Conservation (phyloP, 2,329 filamentous ascomycete genomes). For the Alternaria metachromatica region DNA sequence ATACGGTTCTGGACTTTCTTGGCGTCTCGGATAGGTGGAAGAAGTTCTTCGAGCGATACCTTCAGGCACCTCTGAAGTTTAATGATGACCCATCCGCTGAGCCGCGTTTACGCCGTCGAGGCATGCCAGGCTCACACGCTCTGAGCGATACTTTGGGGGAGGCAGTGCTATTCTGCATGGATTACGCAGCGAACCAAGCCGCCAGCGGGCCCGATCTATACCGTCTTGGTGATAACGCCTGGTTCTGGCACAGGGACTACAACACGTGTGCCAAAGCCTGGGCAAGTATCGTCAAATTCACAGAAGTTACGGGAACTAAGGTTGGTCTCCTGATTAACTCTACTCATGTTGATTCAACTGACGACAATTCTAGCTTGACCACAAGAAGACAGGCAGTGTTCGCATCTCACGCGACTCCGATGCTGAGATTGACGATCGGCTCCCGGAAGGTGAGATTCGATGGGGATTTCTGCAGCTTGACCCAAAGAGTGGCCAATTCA, state of each 20-base stretch:
- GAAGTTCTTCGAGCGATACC: constrained; percentile 55
- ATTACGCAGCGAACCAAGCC: constrained; percentile 54
- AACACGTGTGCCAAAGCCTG: constrained; percentile 52
- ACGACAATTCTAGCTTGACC: constrained; percentile 43
- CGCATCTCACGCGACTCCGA: constrained; percentile 33
- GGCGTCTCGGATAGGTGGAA: constrained; percentile 54
- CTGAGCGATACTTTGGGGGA: constrained; percentile 58
- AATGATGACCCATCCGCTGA: constrained; percentile 41
- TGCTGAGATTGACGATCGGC: constrained; percentile 23
- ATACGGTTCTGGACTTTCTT: constrained; percentile 53
- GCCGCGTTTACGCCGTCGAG: constrained; percentile 52
- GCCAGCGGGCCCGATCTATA: constrained; percentile 53
- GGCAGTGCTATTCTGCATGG: constrained; percentile 56
- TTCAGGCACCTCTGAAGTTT: constrained; percentile 56
- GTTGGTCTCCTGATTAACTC: constrained; percentile 10
- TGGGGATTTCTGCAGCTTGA: constrained; percentile 44
- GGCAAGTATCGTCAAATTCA: constrained; percentile 53
- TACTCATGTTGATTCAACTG: neutral
- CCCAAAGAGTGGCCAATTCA: constrained; percentile 34
- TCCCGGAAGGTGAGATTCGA: constrained; percentile 39
- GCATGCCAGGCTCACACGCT: constrained; percentile 55
- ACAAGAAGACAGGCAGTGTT: constrained; percentile 51
- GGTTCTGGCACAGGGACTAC: constrained; percentile 56
- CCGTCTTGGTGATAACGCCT: constrained; percentile 59
- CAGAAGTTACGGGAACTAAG: constrained; percentile 52